Percentiles rank a stretch among this genome's conserved stretches.
These are phyloP conservation scores for Megacollybia platyphylla DNA, from an alignment of 1,284 basidiomycete species.

Conservation along the genomic window DNA sequence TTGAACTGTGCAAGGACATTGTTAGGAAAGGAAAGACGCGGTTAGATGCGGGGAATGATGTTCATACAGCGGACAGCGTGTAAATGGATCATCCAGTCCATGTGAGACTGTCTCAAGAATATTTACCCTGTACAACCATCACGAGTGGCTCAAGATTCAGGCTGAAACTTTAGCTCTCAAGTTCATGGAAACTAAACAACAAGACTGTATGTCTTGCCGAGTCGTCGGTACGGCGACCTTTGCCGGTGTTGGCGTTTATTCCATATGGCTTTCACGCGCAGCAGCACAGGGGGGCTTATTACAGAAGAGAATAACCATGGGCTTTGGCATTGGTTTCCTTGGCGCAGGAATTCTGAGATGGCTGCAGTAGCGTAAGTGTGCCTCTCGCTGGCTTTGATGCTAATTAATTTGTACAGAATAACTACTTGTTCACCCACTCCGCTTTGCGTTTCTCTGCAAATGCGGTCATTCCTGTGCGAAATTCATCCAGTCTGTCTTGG, in stretches of 20 bases:
- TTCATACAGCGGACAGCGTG: no score
- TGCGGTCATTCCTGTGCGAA: conserved; percentile 73
- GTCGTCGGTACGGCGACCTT: conserved; percentile 38
- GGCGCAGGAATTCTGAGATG: conserved; percentile 25
- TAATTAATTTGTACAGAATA: background rate
- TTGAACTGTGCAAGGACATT: no score
- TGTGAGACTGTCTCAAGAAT: no score
- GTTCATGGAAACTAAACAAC: background rate
- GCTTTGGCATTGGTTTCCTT: conserved; percentile 34
- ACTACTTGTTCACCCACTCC: conserved; percentile 57
- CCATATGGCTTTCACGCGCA: conserved; percentile 33
- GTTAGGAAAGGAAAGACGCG: no score
- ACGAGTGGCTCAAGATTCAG: no score
- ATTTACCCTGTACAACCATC: no score
- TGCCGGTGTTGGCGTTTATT: conserved; percentile 34
- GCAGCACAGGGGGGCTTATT: conserved; percentile 29
- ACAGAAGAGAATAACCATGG: conserved; percentile 33
- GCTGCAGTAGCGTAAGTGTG: conserved; percentile 13
- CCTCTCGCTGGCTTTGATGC: background rate
- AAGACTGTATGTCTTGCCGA: conserved; percentile 38
- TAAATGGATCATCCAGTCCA: no score
- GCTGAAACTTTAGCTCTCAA: no score
- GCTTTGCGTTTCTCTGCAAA: conserved; percentile 95
- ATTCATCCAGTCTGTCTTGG: conserved; percentile 4
- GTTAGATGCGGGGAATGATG: no score